A percentile compares a stretch with the other conserved stretches of the same genome.
Conservation (phyloP, 176 grass and related monocot species). For the Neostapfia colusana region DNA sequence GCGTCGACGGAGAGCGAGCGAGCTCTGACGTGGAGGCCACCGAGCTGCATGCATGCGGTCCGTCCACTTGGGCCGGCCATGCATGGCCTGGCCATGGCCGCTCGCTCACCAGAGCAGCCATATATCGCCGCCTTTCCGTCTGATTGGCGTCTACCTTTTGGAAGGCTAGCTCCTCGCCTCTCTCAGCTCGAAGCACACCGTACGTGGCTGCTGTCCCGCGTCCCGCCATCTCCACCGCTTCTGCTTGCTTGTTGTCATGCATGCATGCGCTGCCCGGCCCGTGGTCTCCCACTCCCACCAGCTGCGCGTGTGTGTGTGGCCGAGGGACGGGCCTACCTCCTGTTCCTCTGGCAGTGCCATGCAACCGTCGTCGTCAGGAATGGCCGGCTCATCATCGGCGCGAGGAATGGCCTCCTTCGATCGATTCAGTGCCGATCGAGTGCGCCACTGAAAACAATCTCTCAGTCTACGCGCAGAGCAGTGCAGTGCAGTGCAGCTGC, state of each 20-base stretch:
- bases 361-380: slow-evolving; percentile 25
- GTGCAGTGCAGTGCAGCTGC: neutral
- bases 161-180: slow-evolving; percentile 36
- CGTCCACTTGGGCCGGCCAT: slow-evolving; percentile 36
- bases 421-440: slow-evolving; percentile 41
- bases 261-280: neutral
- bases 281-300: slow-evolving; percentile 38
- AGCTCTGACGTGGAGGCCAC: slow-evolving; percentile 56
- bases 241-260: slow-evolving; percentile 52
- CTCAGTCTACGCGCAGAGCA: neutral
- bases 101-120: neutral
- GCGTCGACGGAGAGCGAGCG: neutral
- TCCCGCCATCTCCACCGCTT: slow-evolving; percentile 26
- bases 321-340: slow-evolving; percentile 8
- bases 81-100: slow-evolving; percentile 19
- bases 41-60: slow-evolving; percentile 45
- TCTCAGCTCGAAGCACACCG: neutral
- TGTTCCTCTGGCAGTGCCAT: slow-evolving; percentile 45
- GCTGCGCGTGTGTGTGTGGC: neutral
- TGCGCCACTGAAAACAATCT: slow-evolving; percentile 36
- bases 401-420: no score
- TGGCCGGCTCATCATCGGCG: slow-evolving; percentile 40
- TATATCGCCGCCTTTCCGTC: slow-evolving; percentile 36
- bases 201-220: neutral
- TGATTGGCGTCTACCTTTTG: slow-evolving; percentile 61